These are phyloP conservation scores for Mycena rebaudengoi DNA, from an alignment of 768 basidiomycete genomes.

Conservation along the genomic window DNA sequence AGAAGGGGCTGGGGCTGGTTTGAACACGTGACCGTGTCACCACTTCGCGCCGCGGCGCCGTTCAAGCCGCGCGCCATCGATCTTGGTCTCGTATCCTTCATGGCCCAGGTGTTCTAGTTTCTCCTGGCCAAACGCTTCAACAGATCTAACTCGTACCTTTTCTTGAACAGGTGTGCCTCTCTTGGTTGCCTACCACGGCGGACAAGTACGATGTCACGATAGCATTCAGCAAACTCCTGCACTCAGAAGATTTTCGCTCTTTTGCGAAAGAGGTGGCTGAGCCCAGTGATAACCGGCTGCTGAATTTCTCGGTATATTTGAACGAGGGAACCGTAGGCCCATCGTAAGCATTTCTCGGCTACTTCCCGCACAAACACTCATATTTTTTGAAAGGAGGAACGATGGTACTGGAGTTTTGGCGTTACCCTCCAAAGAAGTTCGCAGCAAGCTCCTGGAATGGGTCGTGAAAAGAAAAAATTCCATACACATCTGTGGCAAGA, in stretches of 20 bases:
- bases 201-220: slow-evolving; percentile 66
- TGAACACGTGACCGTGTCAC: slow-evolving; percentile 1
- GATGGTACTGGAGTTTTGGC: slow-evolving; percentile 32
- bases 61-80: too few species aligned
- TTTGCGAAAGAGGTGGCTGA: slow-evolving; percentile 23
- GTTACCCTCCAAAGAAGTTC: slow-evolving; percentile 48
- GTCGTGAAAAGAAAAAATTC: slow-evolving; percentile 45
- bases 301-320: slow-evolving; percentile 73
- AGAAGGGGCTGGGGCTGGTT: background rate
- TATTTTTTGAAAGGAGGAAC: background rate
- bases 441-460: slow-evolving; percentile 56
- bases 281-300: slow-evolving; percentile 24
- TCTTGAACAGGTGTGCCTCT: slow-evolving; percentile 49
- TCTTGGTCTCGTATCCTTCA: too few species aligned
- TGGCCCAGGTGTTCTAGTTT: too few species aligned
- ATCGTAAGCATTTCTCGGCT: slow-evolving; percentile 65
- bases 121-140: too few species aligned
- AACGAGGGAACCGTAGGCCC: slow-evolving; percentile 53
- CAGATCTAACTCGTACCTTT: background rate
- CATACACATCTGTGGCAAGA: slow-evolving; percentile 51
- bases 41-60: too few species aligned
- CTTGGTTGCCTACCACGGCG: slow-evolving; percentile 48
- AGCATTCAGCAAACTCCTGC: slow-evolving; percentile 63
- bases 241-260: slow-evolving; percentile 55
- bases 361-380: too few species aligned